Conservation (phyloP, 2,329 filamentous ascomycete genomes). For the Fusarium azukiicola region DNA sequence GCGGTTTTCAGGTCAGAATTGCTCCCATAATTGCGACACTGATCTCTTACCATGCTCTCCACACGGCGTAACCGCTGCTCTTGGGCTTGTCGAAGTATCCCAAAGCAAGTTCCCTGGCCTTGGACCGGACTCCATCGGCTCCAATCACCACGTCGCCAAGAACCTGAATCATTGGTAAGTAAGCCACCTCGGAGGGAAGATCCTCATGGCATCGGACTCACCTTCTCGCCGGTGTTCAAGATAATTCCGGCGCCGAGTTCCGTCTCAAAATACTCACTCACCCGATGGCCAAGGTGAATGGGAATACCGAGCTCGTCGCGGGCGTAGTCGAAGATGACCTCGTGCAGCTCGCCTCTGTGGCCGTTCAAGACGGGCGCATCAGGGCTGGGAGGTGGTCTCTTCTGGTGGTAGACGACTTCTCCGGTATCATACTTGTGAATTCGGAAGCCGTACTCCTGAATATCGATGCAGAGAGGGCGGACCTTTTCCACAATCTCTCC, state of each 20-base stretch:
- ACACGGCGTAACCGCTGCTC: conserved; percentile 48
- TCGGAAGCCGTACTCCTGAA: conserved; percentile 69
- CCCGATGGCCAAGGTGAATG: conserved; percentile 37
- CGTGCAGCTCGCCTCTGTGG: conserved; percentile 42
- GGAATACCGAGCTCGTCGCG: conserved; percentile 37
- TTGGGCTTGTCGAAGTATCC: conserved; percentile 41
- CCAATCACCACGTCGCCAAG: conserved; percentile 44
- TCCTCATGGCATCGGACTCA: background rate
- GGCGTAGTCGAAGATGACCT: conserved; percentile 45
- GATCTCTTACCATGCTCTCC: conserved; percentile 72
- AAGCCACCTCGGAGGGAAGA: background rate
- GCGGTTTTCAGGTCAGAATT: accelerated
- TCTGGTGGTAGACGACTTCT: conserved; percentile 80
- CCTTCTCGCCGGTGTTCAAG: conserved; percentile 37
- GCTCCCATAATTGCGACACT: background rate
- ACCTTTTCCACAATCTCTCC: conserved; percentile 65
- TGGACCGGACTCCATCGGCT: conserved; percentile 45
- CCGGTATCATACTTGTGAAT: conserved; percentile 47
- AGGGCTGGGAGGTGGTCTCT: conserved; percentile 50
- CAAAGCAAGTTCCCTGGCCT: conserved; percentile 46
- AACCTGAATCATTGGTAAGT: conserved; percentile 27
- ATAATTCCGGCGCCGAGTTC: conserved; percentile 28
- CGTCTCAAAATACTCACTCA: conserved; percentile 38
- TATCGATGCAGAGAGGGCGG: conserved; percentile 47
- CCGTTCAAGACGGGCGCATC: conserved; percentile 47